phyloP scores from a whole-genome alignment of 75 land plant species.

The Cunninghamia lanceolata region DNA sequence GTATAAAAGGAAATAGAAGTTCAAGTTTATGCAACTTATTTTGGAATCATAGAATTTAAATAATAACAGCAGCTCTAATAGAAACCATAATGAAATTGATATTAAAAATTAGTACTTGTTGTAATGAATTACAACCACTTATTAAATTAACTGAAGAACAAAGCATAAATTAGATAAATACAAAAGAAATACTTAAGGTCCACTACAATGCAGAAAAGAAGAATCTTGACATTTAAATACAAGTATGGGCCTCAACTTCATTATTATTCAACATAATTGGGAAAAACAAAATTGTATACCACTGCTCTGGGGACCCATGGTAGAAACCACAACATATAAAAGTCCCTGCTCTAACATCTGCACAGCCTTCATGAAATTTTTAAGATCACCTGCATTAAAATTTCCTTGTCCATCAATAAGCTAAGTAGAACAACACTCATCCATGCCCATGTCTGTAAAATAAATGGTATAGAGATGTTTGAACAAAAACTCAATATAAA shows the following conservation, averaged over 20 bases:
- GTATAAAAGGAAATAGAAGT: not conserved
- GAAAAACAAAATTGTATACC: not conserved
- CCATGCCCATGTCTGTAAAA: not conserved
- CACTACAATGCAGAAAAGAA: not conserved
- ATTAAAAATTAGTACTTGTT: not conserved
- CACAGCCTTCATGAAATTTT: conserved; percentile 31
- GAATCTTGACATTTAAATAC: not conserved
- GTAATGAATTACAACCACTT: not conserved
- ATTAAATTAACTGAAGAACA: not conserved
- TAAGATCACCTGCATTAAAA: conserved; percentile 36
- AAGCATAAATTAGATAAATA: not conserved
- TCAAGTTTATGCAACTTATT: not conserved
- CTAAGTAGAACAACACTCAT: conserved; percentile 25
- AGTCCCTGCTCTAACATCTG: conserved; percentile 41
- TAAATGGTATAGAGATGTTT: not conserved
- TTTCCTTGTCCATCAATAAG: conserved; percentile 48
- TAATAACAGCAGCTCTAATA: not conserved
- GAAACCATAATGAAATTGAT: not conserved
- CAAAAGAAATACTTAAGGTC: not conserved
- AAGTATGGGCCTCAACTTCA: not conserved
- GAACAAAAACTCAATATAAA: not conserved
- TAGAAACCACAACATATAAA: conserved; percentile 59
- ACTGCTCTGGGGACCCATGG: conserved; percentile 47
- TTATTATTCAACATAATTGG: not conserved
- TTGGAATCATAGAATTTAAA: not conserved